Evolutionary conservation across 2,329 filamentous ascomycete species (phyloP), one percentile per base, ranked within the genome.

Genomic region (Aspergillus unguis): DNA sequence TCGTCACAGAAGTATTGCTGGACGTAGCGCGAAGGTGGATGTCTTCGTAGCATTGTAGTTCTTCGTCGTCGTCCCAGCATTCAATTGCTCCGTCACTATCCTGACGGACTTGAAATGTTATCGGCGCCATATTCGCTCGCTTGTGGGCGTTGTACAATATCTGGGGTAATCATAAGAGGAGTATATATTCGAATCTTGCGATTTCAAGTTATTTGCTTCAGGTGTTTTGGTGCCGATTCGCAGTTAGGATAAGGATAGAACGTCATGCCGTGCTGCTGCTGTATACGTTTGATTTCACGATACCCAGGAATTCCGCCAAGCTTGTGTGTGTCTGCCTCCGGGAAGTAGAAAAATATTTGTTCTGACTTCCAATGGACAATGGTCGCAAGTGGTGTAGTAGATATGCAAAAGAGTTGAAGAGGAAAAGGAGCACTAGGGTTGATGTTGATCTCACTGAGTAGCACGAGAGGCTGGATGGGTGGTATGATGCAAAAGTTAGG

Each of bases 1-100:
- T 74, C 10, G 74, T 70, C 36, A 76, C 64, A 7, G 75, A 77
- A 8, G 75, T 76, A 40, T 74, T 69, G 31, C 70, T 72, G 26
- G 76, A 78, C 27, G 70, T 67, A 44, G 71, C 66, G 40, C 75
- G 73, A 43, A 78, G 69, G 26, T 77, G 74, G 35, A 75, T 62
- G 44, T 75, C 75, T 38, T 77, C 75, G 38, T 69, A 66, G 54
- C 74, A 74, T 62, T 77, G 75, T 31, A 79, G 62, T 55, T 79
- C 76, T 32, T 65, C 71, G 50, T 77, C 76, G 56, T 78, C 75
- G 56, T 78, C 76, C 76, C 76, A 79, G 54, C 72, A 75, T 61
- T 79, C 76, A 47, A 79, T 70, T 29, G 64, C 59, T 44, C 71
- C 68, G 23, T 72, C 67, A 10, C 64, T 65, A 48, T 62, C 61